Percentiles rank a stretch among this genome's conserved stretches.
phyloP scores from a whole-genome alignment of 164 flowering plant species.

The Paratinospora sagittata region DNA sequence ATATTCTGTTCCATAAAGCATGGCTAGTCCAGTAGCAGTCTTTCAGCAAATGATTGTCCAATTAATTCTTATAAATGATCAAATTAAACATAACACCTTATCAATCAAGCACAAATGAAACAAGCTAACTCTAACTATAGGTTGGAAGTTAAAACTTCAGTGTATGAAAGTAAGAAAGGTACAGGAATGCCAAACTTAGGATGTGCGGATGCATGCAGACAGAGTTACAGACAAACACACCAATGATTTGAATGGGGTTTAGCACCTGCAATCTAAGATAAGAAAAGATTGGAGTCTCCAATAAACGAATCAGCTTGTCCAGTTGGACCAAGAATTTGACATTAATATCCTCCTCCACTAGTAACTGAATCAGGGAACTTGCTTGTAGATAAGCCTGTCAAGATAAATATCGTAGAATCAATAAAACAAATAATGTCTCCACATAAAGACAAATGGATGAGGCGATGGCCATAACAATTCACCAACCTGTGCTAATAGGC shows the following conservation, averaged over 20 bases:
- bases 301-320: slow-evolving; percentile 81
- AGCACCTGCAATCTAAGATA: slow-evolving; percentile 92
- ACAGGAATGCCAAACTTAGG: background rate
- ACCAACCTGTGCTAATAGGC: slow-evolving; percentile 85
- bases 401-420: slow-evolving; percentile 8
- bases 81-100: background rate
- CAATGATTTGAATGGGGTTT: background rate
- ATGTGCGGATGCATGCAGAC: background rate
- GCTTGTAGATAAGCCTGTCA: slow-evolving; percentile 89
- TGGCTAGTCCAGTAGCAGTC: too few species aligned
- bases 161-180: background rate
- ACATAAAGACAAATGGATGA: slow-evolving; percentile 6
- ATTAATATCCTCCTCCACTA: slow-evolving; percentile 88
- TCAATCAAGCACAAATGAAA: background rate
- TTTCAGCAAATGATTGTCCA: background rate
- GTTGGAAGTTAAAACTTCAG: background rate
- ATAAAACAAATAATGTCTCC: background rate
- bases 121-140: background rate
- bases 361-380: slow-evolving; percentile 71
- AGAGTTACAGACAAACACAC: background rate
- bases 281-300: slow-evolving; percentile 97
- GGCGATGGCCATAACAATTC: background rate
- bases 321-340: slow-evolving; percentile 90
- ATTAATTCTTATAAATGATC: background rate
- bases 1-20: too few species aligned